A percentile compares a stretch with the other conserved stretches of the same genome.
phyloP scores from a whole-genome alignment of 495 filamentous ascomycete genomes.

The Wilcoxina mikolae region DNA sequence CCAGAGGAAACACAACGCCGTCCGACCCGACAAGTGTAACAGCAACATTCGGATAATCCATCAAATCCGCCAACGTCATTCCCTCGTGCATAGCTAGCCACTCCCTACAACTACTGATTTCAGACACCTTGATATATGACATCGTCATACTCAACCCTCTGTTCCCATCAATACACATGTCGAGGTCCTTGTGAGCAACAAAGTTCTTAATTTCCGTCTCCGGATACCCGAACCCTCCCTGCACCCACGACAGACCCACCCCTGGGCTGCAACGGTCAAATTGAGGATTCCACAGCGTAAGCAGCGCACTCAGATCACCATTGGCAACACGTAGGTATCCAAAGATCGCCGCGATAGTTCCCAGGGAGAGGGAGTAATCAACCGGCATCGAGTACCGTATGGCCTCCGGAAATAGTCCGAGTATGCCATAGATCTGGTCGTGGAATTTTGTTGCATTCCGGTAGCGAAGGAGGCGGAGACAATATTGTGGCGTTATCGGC shows the following conservation, averaged over 20 bases:
- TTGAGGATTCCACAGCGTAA: not conserved
- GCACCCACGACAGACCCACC: not conserved
- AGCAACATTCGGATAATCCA: not conserved
- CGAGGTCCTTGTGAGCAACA: not conserved
- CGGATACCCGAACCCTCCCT: not conserved
- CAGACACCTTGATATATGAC: not conserved
- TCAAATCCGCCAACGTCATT: not conserved
- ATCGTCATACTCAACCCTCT: not conserved
- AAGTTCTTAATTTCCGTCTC: not conserved
- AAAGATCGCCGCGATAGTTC: not conserved
- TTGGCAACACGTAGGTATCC: not conserved
- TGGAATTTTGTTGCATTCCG: not conserved
- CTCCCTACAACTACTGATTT: not conserved
- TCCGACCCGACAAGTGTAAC: not conserved
- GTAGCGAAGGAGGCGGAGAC: not conserved
- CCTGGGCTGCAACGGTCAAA: not conserved
- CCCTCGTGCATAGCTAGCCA: not conserved
- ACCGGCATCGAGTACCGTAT: not conserved
- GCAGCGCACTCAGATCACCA: not conserved
- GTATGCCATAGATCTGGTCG: not conserved
- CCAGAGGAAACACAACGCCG: not conserved
- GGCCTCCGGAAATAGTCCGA: not conserved
- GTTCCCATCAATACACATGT: not conserved
- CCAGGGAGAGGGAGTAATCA: not conserved
- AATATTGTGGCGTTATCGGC: not conserved